phyloP scores from a whole-genome alignment of 2,329 filamentous ascomycete genomes.

The Calycina marina region DNA sequence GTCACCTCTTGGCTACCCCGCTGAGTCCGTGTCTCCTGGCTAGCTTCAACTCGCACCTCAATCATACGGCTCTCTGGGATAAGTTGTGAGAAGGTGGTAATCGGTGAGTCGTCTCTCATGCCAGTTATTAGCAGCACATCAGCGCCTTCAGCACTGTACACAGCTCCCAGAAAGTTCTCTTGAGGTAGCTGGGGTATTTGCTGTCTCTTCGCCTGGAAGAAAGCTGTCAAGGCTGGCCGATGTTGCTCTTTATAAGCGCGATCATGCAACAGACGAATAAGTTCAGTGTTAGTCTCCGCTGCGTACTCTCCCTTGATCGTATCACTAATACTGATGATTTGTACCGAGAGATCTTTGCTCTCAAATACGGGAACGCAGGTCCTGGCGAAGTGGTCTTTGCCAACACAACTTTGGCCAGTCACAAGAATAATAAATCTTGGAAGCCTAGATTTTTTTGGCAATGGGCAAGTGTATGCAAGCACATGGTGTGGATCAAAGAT shows the following conservation, averaged over 20 bases:
- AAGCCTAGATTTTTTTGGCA: conserved; percentile 25
- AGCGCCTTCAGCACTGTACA: conserved; percentile 26
- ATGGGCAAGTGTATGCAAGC: conserved; percentile 39
- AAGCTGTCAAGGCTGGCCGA: conserved; percentile 34
- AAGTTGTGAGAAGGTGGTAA: conserved; percentile 37
- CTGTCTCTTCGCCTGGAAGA: conserved; percentile 32
- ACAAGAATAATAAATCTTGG: conserved; percentile 36
- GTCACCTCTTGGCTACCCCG: conserved; percentile 17
- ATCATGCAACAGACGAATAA: conserved; percentile 32
- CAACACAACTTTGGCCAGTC: conserved; percentile 34
- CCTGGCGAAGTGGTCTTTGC: conserved; percentile 45
- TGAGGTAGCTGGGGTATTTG: conserved; percentile 31
- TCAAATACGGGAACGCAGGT: conserved; percentile 33
- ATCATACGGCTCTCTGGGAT: conserved; percentile 36
- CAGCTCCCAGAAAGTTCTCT: conserved; percentile 28
- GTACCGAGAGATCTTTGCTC: conserved; percentile 23
- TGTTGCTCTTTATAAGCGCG: conserved; percentile 49
- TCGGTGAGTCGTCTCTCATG: conserved; percentile 38
- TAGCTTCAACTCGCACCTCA: conserved; percentile 35
- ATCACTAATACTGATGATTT: conserved; percentile 40
- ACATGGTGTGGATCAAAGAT: conserved; percentile 33
- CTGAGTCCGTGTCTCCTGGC: conserved; percentile 25
- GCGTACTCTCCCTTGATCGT: conserved; percentile 43
- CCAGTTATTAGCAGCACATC: conserved; percentile 44
- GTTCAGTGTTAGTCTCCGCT: conserved; percentile 30